Evolutionary conservation across 164 flowering plant genomes (phyloP).

Genomic region (Dillenia suffruticosa): DNA sequence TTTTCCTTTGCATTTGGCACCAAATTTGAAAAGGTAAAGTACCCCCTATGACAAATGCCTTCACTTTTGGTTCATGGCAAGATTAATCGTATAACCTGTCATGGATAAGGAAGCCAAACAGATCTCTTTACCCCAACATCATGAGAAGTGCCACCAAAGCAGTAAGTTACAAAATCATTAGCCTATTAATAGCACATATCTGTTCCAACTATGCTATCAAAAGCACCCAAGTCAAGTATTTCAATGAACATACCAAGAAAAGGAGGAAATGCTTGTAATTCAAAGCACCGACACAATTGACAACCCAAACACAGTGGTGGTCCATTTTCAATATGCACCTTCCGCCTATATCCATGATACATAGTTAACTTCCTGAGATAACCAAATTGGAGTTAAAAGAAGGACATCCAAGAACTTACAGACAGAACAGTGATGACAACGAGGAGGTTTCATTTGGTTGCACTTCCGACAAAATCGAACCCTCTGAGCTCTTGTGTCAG

Average conservation of each 20-base stretch:
- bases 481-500: constrained; percentile 42
- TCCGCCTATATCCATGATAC: constrained; percentile 60
- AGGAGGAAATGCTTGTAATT: constrained; percentile 97
- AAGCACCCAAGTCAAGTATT: too few species aligned
- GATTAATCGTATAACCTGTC: too few species aligned
- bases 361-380: neutral
- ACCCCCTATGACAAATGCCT: too few species aligned
- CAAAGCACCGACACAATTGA: constrained; percentile 95
- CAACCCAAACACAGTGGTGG: constrained; percentile 99
- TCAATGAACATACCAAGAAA: constrained; percentile 63
- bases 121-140: too few species aligned
- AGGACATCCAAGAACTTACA: constrained; percentile 47
- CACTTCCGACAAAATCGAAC: constrained; percentile 85
- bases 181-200: too few species aligned
- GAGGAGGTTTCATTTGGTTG: constrained; percentile 91
- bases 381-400: neutral
- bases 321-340: constrained; percentile 99
- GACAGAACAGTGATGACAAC: constrained; percentile 99
- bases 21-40: too few species aligned
- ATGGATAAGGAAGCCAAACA: too few species aligned
- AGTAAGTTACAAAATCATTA: too few species aligned
- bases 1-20: too few species aligned
- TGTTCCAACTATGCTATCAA: too few species aligned
- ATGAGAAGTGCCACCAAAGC: too few species aligned
- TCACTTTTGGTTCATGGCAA: too few species aligned